phyloP scores from a whole-genome alignment of 2,329 filamentous ascomycete genomes.

The Sarocladiaceae sp. region DNA sequence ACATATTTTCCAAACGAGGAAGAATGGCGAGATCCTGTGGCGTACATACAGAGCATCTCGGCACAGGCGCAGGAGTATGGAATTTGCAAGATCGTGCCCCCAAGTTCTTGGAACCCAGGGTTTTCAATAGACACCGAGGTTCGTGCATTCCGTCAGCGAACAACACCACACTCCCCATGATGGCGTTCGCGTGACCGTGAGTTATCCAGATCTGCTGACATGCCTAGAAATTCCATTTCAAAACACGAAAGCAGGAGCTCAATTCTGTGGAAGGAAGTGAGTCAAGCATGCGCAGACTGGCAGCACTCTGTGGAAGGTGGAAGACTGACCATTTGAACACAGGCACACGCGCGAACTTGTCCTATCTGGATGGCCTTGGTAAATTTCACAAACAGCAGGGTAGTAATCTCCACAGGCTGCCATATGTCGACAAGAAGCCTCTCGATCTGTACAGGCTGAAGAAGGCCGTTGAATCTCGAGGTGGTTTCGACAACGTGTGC shows the following conservation, averaged over 20 bases:
- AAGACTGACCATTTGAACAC: conserved; percentile 27
- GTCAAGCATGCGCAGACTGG: conserved; percentile 33
- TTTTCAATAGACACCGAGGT: conserved; percentile 98
- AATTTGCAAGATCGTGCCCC: conserved; percentile 92
- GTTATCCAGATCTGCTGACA: too few species aligned
- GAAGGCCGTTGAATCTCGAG: conserved; percentile 90
- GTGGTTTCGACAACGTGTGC: conserved; percentile 94
- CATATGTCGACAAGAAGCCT: conserved; percentile 95
- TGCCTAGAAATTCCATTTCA: conserved; percentile 87
- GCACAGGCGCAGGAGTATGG: conserved; percentile 83
- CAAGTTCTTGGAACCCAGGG: conserved; percentile 85
- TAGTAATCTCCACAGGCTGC: conserved; percentile 86
- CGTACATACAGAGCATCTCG: conserved; percentile 87
- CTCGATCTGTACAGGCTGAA: conserved; percentile 93
- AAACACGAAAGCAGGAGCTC: conserved; percentile 90
- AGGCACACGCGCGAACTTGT: conserved; percentile 93
- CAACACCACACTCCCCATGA: too few species aligned
- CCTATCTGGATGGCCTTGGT: conserved; percentile 87
- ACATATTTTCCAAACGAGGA: conserved; percentile 86
- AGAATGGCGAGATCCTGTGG: conserved; percentile 90
- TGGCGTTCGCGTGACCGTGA: too few species aligned
- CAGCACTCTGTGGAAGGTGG: conserved; percentile 3
- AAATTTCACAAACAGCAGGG: conserved; percentile 98
- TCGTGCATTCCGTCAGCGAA: conserved; percentile 16
- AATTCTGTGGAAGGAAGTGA: conserved; percentile 97